Base-by-base conservation (phyloP, 1,284 basidiomycete genomes). In the Meripilus lineatus region DNA sequence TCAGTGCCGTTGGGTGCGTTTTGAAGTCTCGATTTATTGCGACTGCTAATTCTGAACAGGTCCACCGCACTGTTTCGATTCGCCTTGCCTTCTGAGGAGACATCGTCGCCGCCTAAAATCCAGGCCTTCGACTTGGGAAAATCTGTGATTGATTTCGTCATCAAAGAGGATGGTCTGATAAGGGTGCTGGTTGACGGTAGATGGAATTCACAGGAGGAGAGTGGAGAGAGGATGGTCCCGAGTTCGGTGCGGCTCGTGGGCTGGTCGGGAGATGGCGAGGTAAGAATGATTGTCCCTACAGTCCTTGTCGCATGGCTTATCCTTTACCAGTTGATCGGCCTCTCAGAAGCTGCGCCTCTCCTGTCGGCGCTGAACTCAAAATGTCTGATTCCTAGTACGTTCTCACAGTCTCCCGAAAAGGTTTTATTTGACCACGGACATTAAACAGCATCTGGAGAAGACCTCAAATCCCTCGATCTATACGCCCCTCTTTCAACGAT, bases 51-150 rank as follows among this genome's bases (percentile, higher is more conserved):
- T 20, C 18, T 14, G 17, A 23, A 4, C 55, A 90, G 88, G 17
- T 74, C 78, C 2, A 79, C 81, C 1, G 84, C 86, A 0, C 51
- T 90, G 4, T 89, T 89, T 57, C 68, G 58, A 32, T 72, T 71
- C 44, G 52, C 60, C 20, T 72, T 72, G 47, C 63, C 69, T 1
- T 50, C 58, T 32, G 56, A 57, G 2, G 58, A 58, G 1, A 42
- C 53, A 1, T 42, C 43, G 28, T 49, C 47, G 8, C 40, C 54
- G 10, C 55, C 61, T 4, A 44, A 58, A 1, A 61, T 83, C 21
- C 62, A 62, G 5, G 56, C 65, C 17, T 62, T 78, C 32, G 74
- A 81, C 54, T 69, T 86, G 45, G 66, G 62, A 11, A 67, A 63
- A 32, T 84, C 85, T 15, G 67, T 87, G 2, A 57, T 84, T 36